Conservation (phyloP, 768 basidiomycete species). For the Tylopilus subfusipes region DNA sequence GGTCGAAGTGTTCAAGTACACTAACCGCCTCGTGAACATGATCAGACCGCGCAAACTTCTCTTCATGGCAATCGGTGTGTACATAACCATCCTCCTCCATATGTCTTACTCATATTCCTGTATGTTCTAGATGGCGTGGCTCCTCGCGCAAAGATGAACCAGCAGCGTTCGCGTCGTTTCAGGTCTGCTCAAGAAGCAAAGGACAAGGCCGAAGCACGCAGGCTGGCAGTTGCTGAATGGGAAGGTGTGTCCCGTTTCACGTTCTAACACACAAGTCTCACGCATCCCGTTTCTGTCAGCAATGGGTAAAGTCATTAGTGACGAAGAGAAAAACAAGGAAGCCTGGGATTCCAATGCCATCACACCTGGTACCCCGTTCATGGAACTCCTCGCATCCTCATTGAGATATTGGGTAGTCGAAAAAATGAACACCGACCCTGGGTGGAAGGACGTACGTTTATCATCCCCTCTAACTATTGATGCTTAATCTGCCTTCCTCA, state of each 20-base stretch:
- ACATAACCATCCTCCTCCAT: background rate
- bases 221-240: constrained; percentile 80
- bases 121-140: constrained; percentile 83
- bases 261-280: background rate
- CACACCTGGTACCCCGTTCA: constrained; percentile 98
- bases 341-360: constrained; percentile 99
- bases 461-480: background rate
- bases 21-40: constrained; percentile 97
- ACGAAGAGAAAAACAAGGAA: constrained; percentile 80
- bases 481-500: background rate
- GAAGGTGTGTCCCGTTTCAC: constrained; percentile 52
- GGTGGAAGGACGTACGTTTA: constrained; percentile 81
- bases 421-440: constrained; percentile 92
- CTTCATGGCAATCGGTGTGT: constrained; percentile 96
- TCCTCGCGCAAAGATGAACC: constrained; percentile 99
- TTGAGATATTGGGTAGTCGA: constrained; percentile 95
- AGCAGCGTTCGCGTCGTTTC: constrained; percentile 96
- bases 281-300: constrained; percentile 41
- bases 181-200: constrained; percentile 92
- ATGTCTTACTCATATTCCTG: background rate
- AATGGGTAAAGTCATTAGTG: constrained; percentile 86
- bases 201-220: constrained; percentile 85
- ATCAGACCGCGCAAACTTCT: constrained; percentile 89
- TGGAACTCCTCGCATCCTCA: constrained; percentile 85
- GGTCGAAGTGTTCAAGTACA: constrained; percentile 95